phyloP scores from a whole-genome alignment of 2,329 filamentous ascomycete genomes.

The Hymenoscyphus infarciens region DNA sequence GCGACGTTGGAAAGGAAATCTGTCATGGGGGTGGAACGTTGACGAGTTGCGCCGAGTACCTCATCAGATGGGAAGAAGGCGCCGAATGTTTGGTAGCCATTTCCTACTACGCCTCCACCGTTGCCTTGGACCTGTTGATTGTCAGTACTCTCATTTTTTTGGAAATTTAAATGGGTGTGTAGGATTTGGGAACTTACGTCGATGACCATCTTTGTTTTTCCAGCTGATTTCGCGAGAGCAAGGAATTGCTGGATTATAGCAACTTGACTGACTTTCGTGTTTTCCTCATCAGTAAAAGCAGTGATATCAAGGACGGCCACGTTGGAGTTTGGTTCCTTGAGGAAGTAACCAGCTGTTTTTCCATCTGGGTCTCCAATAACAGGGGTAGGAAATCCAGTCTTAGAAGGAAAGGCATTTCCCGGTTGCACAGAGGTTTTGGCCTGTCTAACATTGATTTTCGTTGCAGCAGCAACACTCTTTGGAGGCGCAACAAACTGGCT shows the following conservation, averaged over 20 bases:
- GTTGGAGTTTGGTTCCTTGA: slow-evolving; percentile 15
- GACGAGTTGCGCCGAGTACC: slow-evolving; percentile 9
- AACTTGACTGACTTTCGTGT: slow-evolving; percentile 29
- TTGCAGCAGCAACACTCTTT: neutral
- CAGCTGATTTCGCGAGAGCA: slow-evolving; percentile 36
- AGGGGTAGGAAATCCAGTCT: neutral
- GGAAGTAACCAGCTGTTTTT: slow-evolving; percentile 24
- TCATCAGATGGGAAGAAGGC: slow-evolving; percentile 31
- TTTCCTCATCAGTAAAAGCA: slow-evolving; percentile 23
- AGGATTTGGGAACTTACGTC: slow-evolving; percentile 35
- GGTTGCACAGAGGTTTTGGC: neutral
- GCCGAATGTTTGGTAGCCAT: slow-evolving; percentile 36
- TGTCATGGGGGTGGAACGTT: slow-evolving; percentile 14
- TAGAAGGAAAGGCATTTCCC: neutral
- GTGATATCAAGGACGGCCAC: slow-evolving; percentile 24
- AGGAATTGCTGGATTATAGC: neutral
- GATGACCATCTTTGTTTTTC: slow-evolving; percentile 58
- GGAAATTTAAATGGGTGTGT: neutral
- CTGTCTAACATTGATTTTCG: neutral
- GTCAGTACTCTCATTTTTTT: neutral
- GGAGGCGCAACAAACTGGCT: neutral
- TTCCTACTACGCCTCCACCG: neutral
- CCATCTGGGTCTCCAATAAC: slow-evolving; percentile 11
- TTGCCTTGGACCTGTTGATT: neutral
- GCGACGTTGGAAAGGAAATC: slow-evolving; percentile 9